Evolutionary conservation across 202 grass and related monocot species (phyloP).

Genomic region (Setaria italica): DNA sequence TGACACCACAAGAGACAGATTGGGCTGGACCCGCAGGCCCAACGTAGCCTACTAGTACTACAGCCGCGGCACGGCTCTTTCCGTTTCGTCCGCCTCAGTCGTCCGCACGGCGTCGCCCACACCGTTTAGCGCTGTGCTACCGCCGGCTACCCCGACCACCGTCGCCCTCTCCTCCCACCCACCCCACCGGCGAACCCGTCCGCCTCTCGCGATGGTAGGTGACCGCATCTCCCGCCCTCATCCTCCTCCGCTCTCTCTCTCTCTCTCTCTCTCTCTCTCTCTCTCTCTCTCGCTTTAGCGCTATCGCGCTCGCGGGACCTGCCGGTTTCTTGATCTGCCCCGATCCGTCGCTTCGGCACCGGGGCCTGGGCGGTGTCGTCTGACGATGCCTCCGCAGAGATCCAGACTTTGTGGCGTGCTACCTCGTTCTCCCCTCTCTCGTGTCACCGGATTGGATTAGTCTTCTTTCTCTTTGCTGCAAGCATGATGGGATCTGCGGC

Average conservation of each 20-base stretch:
- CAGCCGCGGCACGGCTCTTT: too few species aligned
- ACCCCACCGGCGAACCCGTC: neutral
- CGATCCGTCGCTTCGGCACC: constrained; percentile 16
- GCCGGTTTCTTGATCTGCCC: constrained; percentile 5
- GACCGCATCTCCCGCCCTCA: neutral
- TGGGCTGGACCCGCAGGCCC: too few species aligned
- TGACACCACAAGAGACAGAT: too few species aligned
- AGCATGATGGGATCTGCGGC: constrained; percentile 17
- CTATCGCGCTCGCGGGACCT: neutral
- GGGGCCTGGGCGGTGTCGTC: too few species aligned
- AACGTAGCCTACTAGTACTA: too few species aligned
- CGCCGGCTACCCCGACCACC: constrained; percentile 29
- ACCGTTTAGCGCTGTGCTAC: too few species aligned
- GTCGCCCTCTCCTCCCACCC: neutral
- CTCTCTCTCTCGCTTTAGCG: neutral
- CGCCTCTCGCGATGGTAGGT: constrained; percentile 40
- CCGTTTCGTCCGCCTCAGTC: too few species aligned
- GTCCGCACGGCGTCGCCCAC: too few species aligned
- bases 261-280: neutral
- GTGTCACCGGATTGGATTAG: neutral
- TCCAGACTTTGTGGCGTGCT: neutral
- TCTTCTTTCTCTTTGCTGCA: neutral
- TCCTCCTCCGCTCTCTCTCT: neutral
- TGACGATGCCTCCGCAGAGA: neutral
- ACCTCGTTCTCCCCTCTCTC: neutral